phyloP scores from a whole-genome alignment of 306 rosid species.

The Canavalia ensiformis region DNA sequence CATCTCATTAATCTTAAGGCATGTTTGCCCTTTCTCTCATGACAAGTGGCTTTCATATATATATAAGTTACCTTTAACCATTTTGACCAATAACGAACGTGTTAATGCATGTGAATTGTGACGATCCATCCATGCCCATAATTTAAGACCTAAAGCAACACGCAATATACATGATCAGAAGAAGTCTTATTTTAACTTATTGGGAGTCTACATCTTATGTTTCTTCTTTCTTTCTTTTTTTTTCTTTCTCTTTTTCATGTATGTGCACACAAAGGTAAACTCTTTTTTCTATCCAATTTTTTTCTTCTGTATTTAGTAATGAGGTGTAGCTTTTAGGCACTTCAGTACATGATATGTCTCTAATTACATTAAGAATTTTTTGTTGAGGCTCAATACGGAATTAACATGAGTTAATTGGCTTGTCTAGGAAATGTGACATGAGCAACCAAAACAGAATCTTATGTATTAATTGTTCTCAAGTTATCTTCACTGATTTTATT shows the following conservation, averaged over 20 bases:
- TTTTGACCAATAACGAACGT: constrained; percentile 44
- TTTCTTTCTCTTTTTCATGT: constrained; percentile 25
- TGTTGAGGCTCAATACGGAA: background rate
- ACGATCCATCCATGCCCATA: constrained; percentile 36
- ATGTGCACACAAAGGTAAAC: background rate
- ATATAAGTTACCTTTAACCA: constrained; percentile 25
- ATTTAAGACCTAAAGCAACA: constrained; percentile 42
- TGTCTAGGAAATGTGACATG: constrained; percentile 36
- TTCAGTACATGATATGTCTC: background rate
- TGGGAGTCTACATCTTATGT: constrained; percentile 6
- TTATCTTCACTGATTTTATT: background rate
- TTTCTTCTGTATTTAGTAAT: background rate
- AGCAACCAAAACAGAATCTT: constrained; percentile 2
- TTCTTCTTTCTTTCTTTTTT: constrained; percentile 9
- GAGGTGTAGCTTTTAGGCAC: background rate
- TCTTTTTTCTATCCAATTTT: background rate
- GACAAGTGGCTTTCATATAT: constrained; percentile 42
- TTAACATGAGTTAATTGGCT: constrained; percentile 1
- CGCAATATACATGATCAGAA: constrained; percentile 38
- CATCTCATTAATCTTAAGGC: constrained; percentile 32
- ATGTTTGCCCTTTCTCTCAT: constrained; percentile 30
- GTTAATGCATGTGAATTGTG: constrained; percentile 43
- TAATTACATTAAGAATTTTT: background rate
- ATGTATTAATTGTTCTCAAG: background rate
- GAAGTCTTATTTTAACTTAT: constrained; percentile 17